Percentiles rank a stretch among this genome's conserved stretches.
These are phyloP conservation scores for Candida corydali DNA, from an alignment of 805 yeast genomes.

Conservation along the genomic window DNA sequence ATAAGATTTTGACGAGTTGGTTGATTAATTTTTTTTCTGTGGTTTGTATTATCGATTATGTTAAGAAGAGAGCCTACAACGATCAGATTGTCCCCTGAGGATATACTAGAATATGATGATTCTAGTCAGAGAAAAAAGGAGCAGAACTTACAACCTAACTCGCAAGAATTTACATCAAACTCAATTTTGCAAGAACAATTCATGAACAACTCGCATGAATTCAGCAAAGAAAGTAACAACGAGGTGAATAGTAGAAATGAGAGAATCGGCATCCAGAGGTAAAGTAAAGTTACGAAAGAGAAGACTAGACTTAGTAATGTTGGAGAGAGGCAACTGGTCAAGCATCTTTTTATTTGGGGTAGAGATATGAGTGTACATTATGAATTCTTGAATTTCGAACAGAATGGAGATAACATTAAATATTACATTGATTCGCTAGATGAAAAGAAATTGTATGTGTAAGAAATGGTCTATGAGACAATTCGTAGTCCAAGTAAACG, in stretches of 20 bases:
- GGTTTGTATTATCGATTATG: constrained; percentile 34
- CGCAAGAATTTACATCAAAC: constrained; percentile 12
- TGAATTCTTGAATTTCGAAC: too few species aligned
- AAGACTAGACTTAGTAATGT: too few species aligned
- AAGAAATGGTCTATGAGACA: too few species aligned
- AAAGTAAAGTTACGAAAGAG: too few species aligned
- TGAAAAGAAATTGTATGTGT: too few species aligned
- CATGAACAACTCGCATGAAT: constrained; percentile 11
- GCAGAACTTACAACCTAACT: constrained; percentile 7
- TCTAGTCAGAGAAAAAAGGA: constrained; percentile 7
- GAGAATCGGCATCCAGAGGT: constrained; percentile 18
- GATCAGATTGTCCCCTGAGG: constrained; percentile 64
- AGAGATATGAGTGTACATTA: too few species aligned
- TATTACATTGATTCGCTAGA: too few species aligned
- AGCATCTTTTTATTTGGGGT: too few species aligned
- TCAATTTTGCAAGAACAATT: constrained; percentile 14
- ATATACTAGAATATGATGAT: constrained; percentile 50
- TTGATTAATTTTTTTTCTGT: neutral
- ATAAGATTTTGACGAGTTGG: too few species aligned
- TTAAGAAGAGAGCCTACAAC: constrained; percentile 69
- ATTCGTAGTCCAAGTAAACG: too few species aligned
- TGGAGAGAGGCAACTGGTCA: too few species aligned
- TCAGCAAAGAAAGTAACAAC: constrained; percentile 54
- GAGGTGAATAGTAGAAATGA: constrained; percentile 13
- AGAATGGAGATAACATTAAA: too few species aligned